These are phyloP conservation scores for Lophiotrema nucula DNA, from an alignment of 495 filamentous ascomycete genomes.

Conservation along the genomic window DNA sequence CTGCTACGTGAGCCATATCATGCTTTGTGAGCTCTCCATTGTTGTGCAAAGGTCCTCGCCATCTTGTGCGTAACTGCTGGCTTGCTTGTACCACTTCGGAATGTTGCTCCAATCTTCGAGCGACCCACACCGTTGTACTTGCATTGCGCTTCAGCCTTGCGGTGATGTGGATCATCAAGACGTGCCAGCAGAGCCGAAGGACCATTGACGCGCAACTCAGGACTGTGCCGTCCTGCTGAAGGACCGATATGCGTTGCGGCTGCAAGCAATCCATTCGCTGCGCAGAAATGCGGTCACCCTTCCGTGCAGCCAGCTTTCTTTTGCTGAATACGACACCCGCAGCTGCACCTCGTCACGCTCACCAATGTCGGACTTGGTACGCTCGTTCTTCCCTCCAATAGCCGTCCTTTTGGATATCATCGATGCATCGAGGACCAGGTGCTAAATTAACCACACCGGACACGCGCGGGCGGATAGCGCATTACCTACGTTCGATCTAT, in stretches of 20 bases:
- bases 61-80: too few relatives aligned
- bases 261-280: background rate
- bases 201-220: conserved; percentile 1
- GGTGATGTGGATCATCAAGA: too few relatives aligned
- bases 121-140: background rate
- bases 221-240: background rate
- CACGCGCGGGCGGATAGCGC: background rate
- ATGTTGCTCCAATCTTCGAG: background rate
- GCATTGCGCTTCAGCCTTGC: too few relatives aligned
- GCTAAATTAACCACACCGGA: conserved; percentile 13
- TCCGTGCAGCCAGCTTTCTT: background rate
- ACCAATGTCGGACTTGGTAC: conserved; percentile 1
- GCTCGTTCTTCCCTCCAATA: conserved; percentile 14
- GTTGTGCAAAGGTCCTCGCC: background rate
- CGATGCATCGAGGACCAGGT: background rate
- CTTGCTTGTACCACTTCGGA: background rate
- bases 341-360: conserved; percentile 22
- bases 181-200: conserved; percentile 4
- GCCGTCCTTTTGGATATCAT: background rate
- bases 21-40: too few relatives aligned
- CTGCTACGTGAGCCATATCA: too few relatives aligned
- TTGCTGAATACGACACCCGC: conserved; percentile 2
- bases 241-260: background rate
- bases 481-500: background rate
- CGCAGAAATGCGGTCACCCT: background rate